These are phyloP conservation scores for Psidium friedrichsthalianum DNA, from an alignment of 345 rosid species.

Conservation along the genomic window DNA sequence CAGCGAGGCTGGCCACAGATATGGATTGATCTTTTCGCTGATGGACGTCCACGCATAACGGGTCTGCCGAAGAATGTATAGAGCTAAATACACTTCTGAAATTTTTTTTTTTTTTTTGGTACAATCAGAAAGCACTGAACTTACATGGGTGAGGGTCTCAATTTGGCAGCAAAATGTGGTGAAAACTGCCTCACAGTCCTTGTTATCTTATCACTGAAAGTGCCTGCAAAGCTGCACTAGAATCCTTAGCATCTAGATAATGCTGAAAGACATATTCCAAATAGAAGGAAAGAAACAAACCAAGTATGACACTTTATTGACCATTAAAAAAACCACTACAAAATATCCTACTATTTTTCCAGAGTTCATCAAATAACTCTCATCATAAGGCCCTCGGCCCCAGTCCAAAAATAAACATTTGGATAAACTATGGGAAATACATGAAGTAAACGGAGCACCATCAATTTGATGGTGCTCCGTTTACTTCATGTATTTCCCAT, in stretches of 20 bases:
- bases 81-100: not conserved
- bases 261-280: not conserved
- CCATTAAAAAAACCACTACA: not conserved
- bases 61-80: slow-evolving; percentile 33
- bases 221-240: slow-evolving; percentile 81
- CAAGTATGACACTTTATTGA: not conserved
- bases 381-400: not conserved
- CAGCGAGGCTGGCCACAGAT: slow-evolving; percentile 92
- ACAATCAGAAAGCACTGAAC: not conserved
- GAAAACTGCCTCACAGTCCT: slow-evolving; percentile 86
- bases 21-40: slow-evolving; percentile 65
- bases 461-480: not conserved
- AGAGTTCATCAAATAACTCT: not conserved
- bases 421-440: not conserved
- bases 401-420: not conserved
- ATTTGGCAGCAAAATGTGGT: slow-evolving; percentile 91
- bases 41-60: slow-evolving; percentile 91
- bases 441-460: not conserved
- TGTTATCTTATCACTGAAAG: slow-evolving; percentile 77
- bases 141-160: slow-evolving; percentile 90
- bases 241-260: not conserved
- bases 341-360: not conserved
- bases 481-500: not conserved
- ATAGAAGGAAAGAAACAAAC: not conserved
- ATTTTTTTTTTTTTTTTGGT: not conserved